Evolutionary conservation across 2,329 filamentous ascomycete genomes (phyloP), one percentile per base, ranked within the genome.

Genomic region (Xylariaceae sp.): DNA sequence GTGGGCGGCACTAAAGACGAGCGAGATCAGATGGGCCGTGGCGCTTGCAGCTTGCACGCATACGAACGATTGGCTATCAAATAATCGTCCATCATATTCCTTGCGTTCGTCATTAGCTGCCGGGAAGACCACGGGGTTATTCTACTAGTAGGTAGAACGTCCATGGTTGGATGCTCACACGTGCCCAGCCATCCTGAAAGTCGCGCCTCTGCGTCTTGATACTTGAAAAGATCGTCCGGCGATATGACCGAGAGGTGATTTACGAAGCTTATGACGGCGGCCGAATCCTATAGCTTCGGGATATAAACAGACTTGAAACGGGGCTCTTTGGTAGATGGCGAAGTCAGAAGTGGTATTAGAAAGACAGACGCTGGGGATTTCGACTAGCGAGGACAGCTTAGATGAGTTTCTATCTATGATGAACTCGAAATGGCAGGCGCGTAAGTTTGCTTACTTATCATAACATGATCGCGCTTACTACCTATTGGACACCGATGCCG

Each of bases 31-130:
- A 10, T 19, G 16, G 21, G 44, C 14, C 9, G 2, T 47, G 2
- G 40, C 10, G 7, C 16, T 3, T 14, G 41, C 26, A 16, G 16
- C 19, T 18, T 51, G 43, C 23, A 19, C 23, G 21, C n/a, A 14
- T 4, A 64, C 68, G 45, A 47, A 72, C 73, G 56, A 26, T 74
- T 75, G 1, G 69, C 71, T 55, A 75, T 73, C n/a, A 74, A 67
- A 63, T 71, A 73, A 65, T 75, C 71, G 64, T 76, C 72, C 74
- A 75, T 75, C 72, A 75, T 73, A 53, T 74, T 74, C 41, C 73
- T 74, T 26, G 19, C 10, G 7, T 42, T 44, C 42, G 21, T 21
- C 10, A 46, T 47, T 16, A 57, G 20, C n/a, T 20, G 26, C 14
- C 19, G 19, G 45, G 19, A 46, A 20, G 37, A 44, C 3, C 18